Conservation (phyloP, 2,329 filamentous ascomycete species). For the Onygena corvina region DNA sequence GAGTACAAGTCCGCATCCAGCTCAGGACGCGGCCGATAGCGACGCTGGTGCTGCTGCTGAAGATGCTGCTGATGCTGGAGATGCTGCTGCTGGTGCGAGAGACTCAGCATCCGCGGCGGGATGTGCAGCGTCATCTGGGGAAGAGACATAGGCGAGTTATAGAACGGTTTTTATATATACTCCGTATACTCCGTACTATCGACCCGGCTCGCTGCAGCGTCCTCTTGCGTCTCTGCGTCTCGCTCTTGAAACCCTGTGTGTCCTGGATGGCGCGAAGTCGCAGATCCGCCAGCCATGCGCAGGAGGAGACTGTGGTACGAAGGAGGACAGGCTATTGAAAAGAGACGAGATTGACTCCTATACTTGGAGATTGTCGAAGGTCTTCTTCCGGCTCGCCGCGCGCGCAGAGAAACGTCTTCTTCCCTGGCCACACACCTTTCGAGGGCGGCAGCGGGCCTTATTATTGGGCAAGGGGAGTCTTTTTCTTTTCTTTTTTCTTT, state of each 20-base stretch:
- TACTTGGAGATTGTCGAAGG: no score
- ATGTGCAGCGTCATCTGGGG: conserved; percentile 9
- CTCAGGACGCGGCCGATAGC: not conserved
- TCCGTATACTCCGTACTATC: not conserved
- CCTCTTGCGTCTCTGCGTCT: conserved; percentile 1
- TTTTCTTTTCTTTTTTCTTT: not conserved
- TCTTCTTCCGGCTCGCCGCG: no score
- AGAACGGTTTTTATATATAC: not conserved
- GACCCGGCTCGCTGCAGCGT: not conserved
- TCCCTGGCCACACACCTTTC: no score
- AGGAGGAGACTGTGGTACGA: not conserved
- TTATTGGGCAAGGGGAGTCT: no score
- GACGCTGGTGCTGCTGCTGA: conserved; percentile 2
- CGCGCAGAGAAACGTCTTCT: no score
- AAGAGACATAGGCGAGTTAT: not conserved
- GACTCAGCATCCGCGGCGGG: conserved; percentile 13
- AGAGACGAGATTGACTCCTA: no score
- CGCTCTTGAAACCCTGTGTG: conserved; percentile 1
- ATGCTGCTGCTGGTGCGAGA: not conserved
- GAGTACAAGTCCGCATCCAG: not conserved
- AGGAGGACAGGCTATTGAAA: conserved; percentile 1
- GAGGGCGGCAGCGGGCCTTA: no score
- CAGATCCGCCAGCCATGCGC: conserved; percentile 6
- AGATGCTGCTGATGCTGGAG: not conserved
- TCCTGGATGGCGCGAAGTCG: conserved; percentile 5